These are phyloP conservation scores for Ophiorrhiza pumila DNA, from an alignment of 257 asterid species.

Conservation along the genomic window DNA sequence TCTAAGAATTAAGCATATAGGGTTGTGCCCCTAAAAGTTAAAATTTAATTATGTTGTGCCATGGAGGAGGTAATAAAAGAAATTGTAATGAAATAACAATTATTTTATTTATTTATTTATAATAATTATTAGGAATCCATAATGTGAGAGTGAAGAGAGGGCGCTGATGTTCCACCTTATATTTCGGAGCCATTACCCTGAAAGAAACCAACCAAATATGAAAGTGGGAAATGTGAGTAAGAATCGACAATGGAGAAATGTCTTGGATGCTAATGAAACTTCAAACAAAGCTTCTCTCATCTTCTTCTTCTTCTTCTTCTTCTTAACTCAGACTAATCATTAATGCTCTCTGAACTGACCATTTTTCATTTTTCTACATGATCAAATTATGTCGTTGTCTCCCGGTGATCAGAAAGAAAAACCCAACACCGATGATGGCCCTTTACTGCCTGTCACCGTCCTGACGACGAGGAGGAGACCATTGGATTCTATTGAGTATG, in stretches of 20 bases:
- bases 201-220: constrained; percentile 18
- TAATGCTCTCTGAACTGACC: no score
- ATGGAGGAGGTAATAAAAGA: no score
- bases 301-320: not conserved
- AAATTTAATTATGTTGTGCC: no score
- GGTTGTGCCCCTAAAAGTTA: no score
- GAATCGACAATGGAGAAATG: constrained; percentile 3
- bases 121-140: no score
- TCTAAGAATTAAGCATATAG: no score
- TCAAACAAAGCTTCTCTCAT: constrained; percentile 5
- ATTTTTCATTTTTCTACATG: no score
- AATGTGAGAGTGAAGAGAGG: constrained; percentile 1
- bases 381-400: no score
- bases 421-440: not conserved
- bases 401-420: not conserved
- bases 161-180: constrained; percentile 16
- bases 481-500: constrained; percentile 8
- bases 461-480: constrained; percentile 28
- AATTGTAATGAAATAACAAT: no score
- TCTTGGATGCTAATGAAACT: not conserved
- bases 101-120: no score
- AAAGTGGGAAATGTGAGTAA: constrained; percentile 15
- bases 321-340: no score
- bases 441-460: constrained; percentile 12
- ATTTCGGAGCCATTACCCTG: constrained; percentile 29